These are phyloP conservation scores for Patellifolia procumbens DNA, from an alignment of 179 eudicot genomes.

Conservation along the genomic window DNA sequence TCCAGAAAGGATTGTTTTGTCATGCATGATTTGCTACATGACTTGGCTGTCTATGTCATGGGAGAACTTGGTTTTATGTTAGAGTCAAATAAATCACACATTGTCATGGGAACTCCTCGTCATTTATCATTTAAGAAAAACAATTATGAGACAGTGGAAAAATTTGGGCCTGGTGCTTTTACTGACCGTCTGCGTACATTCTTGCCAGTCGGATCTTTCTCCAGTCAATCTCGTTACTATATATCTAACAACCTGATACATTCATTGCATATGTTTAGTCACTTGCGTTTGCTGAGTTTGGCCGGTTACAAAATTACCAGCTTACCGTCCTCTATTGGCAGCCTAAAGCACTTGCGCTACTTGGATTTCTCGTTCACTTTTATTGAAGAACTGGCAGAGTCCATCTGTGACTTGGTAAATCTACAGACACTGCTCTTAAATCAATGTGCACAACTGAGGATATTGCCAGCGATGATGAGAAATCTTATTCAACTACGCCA, in stretches of 20 bases:
- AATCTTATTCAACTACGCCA: slow-evolving; percentile 1
- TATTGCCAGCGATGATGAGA: background rate
- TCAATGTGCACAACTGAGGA: background rate
- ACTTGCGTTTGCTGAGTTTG: slow-evolving; percentile 4
- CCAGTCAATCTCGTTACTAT: background rate
- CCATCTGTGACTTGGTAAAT: background rate
- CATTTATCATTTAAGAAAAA: background rate
- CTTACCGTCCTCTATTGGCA: slow-evolving; percentile 6
- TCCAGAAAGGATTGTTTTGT: slow-evolving; percentile 2
- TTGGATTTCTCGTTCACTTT: slow-evolving; percentile 9
- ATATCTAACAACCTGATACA: background rate
- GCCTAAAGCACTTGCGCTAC: background rate
- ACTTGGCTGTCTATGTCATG: slow-evolving; percentile 22
- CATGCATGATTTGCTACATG: slow-evolving; percentile 37
- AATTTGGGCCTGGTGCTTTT: background rate
- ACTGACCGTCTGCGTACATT: slow-evolving; percentile 4
- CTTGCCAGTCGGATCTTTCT: background rate
- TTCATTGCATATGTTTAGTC: background rate
- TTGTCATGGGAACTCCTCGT: background rate
- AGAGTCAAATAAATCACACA: background rate
- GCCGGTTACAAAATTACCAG: background rate
- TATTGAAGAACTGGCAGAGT: background rate
- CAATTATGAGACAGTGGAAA: background rate
- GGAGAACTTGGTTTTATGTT: background rate
- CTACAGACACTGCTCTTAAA: background rate